Evolutionary conservation across 345 rosid species (phyloP).

Genomic region (Balakata baccata): DNA sequence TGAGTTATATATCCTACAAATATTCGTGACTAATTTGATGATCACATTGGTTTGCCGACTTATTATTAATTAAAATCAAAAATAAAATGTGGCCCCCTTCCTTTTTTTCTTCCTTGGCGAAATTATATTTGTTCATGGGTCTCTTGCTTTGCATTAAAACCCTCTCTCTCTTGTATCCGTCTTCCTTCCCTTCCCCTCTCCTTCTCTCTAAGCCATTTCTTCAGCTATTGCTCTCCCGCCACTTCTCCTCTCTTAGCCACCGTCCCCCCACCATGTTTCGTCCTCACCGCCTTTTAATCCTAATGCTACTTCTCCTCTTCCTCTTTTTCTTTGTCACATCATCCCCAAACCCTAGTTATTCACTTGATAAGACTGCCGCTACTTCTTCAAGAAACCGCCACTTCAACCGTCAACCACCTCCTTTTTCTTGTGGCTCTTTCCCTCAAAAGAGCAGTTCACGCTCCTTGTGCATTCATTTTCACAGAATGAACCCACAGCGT

Average conservation of each 20-base stretch:
- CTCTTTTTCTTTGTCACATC: slow-evolving; percentile 1
- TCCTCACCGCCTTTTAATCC: not conserved
- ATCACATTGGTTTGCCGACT: not conserved
- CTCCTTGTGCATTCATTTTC: slow-evolving; percentile 42
- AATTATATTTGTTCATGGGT: slow-evolving; percentile 38
- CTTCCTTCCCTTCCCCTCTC: not conserved
- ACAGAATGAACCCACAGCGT: slow-evolving; percentile 25
- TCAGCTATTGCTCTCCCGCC: not conserved
- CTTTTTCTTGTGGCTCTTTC: slow-evolving; percentile 36
- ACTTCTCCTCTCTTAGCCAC: not conserved
- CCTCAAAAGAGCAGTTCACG: slow-evolving; percentile 22
- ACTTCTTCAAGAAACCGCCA: slow-evolving; percentile 14
- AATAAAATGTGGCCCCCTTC: slow-evolving; percentile 4
- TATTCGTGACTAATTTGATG: slow-evolving; percentile 38
- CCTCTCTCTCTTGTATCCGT: slow-evolving; percentile 4
- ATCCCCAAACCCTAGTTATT: not conserved
- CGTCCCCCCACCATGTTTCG: not conserved
- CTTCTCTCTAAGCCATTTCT: not conserved
- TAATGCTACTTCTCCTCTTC: not conserved
- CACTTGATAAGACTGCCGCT: not conserved
- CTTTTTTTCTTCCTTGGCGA: not conserved
- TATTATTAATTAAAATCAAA: too few relatives aligned
- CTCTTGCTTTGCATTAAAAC: slow-evolving; percentile 39
- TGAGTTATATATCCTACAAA: slow-evolving; percentile 12
- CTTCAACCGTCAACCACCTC: not conserved